Evolutionary conservation across 257 asterid species (phyloP), one percentile per base, ranked within the genome.

Genomic region (Striga asiatica): DNA sequence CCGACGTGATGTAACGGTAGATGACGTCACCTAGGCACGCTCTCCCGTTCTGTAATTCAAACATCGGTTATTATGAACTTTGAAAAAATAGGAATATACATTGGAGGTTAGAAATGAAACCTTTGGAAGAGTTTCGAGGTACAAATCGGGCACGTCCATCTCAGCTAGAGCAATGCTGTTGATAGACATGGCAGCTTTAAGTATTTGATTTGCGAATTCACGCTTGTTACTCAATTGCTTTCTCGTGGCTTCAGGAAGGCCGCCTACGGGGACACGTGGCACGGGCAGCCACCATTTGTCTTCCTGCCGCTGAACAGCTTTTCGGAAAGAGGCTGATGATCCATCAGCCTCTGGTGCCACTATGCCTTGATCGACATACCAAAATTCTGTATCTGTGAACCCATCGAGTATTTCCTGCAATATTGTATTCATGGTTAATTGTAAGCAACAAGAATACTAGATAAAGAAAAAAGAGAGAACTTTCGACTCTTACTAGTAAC

Each of bases 211-310:
- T 3, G 87, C 83, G 22, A 81, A 77, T 64, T 88, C 97, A 7
- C 94, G 87, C 69, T 78, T 84, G 72, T 81, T 72, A 39, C 55
- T 72, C 53, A 88, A 62, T 48, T 76, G 73, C 69, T 77, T 85
- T 69, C 81, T 76, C 11, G 80, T 69, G 49, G 54, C 71, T 25
- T 82, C 83, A 13, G 71, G 76, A 14, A 88, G 85, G 45, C 97
- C 97, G 2, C 77, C 82, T 3, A 78, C 74, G 28, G 93, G 95
- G 34, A 85, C 85, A 23, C 89, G 86, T 34, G 97, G 97, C 48
- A 84, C 94, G 9, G 97, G 97, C 69, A 88, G 72, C 97, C 97
- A 88, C 97, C 97, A 88, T 69, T 88, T 88, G 45, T 82, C 95
- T 64, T 82, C 81, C 70, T 85, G 92, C 1, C 95, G 70, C 56